These are phyloP conservation scores for Achaetomium macrosporum DNA, from an alignment of 2,329 filamentous ascomycete genomes.

Conservation along the genomic window DNA sequence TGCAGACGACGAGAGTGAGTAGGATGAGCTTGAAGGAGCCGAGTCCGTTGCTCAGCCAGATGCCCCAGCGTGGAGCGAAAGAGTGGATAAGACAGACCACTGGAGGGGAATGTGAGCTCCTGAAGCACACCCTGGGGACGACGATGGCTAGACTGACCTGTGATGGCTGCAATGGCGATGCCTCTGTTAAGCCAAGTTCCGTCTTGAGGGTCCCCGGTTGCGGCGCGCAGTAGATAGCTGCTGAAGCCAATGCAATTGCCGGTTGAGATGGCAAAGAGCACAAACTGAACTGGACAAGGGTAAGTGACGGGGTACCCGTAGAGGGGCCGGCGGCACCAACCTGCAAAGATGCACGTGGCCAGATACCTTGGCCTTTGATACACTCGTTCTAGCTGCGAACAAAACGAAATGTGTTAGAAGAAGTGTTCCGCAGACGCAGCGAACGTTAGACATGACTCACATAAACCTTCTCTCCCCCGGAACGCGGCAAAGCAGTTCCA, in stretches of 20 bases:
- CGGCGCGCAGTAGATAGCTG: slow-evolving; percentile 29
- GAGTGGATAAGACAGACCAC: slow-evolving; percentile 34
- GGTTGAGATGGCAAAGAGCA: slow-evolving; percentile 33
- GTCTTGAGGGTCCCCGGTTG: slow-evolving; percentile 20
- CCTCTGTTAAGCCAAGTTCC: slow-evolving; percentile 30
- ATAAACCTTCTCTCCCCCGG: slow-evolving; percentile 38
- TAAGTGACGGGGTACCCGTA: neutral
- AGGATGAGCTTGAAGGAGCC: slow-evolving; percentile 33
- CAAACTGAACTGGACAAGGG: slow-evolving; percentile 28
- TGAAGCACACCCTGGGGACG: neutral
- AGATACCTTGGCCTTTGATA: slow-evolving; percentile 32
- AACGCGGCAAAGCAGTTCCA: slow-evolving; percentile 41
- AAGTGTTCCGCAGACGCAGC: neutral
- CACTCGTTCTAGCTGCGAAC: slow-evolving; percentile 27
- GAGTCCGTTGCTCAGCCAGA: slow-evolving; percentile 33
- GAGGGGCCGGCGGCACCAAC: neutral
- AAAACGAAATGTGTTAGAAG: slow-evolving; percentile 1
- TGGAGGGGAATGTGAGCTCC: neutral
- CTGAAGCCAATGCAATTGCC: slow-evolving; percentile 32
- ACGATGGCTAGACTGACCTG: slow-evolving; percentile 11
- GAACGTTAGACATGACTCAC: slow-evolving; percentile 28
- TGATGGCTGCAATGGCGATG: slow-evolving; percentile 31
- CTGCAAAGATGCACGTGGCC: slow-evolving; percentile 33
- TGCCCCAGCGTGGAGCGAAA: slow-evolving; percentile 30
- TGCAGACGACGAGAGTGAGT: slow-evolving; percentile 29